Conservation (phyloP, 768 basidiomycete genomes). For the Crepidotus variabilis region DNA sequence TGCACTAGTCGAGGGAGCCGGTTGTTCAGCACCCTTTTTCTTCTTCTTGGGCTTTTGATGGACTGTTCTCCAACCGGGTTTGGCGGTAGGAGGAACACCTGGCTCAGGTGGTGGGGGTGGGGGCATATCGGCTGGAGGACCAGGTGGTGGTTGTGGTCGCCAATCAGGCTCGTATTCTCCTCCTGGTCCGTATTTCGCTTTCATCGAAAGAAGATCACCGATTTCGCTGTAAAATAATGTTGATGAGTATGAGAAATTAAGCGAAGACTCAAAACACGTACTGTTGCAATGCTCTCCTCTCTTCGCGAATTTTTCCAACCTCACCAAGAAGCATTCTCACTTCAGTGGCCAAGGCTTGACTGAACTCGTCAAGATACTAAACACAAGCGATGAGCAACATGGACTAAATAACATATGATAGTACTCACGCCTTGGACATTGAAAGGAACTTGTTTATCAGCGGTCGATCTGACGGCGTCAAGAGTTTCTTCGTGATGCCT, state of each 20-base stretch:
- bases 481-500: slow-evolving; percentile 68
- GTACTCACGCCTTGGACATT: slow-evolving; percentile 77
- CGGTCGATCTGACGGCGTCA: slow-evolving; percentile 63
- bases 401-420: not conserved
- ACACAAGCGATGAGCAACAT: slow-evolving; percentile 4
- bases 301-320: slow-evolving; percentile 79
- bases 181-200: slow-evolving; percentile 77
- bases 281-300: slow-evolving; percentile 75
- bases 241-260: not conserved
- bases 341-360: slow-evolving; percentile 77
- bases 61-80: slow-evolving; percentile 65
- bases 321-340: slow-evolving; percentile 81
- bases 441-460: slow-evolving; percentile 74
- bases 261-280: slow-evolving; percentile 34
- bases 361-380: slow-evolving; percentile 86
- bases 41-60: slow-evolving; percentile 42
- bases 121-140: slow-evolving; percentile 34
- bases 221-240: slow-evolving; percentile 54
- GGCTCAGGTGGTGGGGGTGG: slow-evolving; percentile 33
- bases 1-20: slow-evolving; percentile 27
- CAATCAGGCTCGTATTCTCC: slow-evolving; percentile 86
- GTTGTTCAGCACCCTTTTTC: slow-evolving; percentile 30
- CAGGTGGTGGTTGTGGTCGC: slow-evolving; percentile 45
- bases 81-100: slow-evolving; percentile 36
- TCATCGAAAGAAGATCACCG: slow-evolving; percentile 64